Base-by-base conservation (phyloP, 805 yeast species). In the Diddensiella santjacobensis region DNA sequence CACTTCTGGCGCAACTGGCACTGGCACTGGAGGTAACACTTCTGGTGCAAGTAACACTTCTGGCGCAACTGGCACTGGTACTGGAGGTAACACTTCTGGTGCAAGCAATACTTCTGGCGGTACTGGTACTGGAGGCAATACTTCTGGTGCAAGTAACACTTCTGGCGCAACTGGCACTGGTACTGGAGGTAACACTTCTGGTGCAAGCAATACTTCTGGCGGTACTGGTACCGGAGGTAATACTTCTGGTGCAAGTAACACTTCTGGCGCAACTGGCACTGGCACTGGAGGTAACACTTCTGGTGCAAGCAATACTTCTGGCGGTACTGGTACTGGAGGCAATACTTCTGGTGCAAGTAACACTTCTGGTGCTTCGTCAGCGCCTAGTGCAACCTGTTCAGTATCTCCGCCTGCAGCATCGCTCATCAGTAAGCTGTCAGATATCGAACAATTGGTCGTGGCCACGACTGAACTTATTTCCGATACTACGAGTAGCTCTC, bases 1-100 rank as follows among this genome's bases (percentile, higher is more conserved):
- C n/a, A 26, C 31, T 35, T 35, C 39, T 8, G 19, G 19, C 15
- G 42, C 42, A 11, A 8, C 42, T 39, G 13, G 15, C 15, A 15
- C 26, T 8, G 29, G 42, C 15, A 19, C 42, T 13, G 26, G 31
- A 15, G 26, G 29, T 39, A 15, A 8, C n/a, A 8, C 18, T 8
- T 13, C 29, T 18, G 23, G 18, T 15, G 42, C 42, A 8, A 17
- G n/a, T 11, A 8, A 31, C 6, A 39, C 29, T 39, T 18, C 26
- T 5, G 29, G 33, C 13, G 35, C 44, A 26, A 10, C 46, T 22
- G 22, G 50, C 4, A 49, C 48, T 13, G 38, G 55, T 13, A 39
- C 42, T n/a, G 47, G 42, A 22, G 35, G 44, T 44, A n/a, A n/a
- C n/a, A 40, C 54, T 20, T 35, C 50, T 40, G 55, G 51, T 29